phyloP scores from a whole-genome alignment of 2,329 filamentous ascomycete species.

The Aspergillus texensis region DNA sequence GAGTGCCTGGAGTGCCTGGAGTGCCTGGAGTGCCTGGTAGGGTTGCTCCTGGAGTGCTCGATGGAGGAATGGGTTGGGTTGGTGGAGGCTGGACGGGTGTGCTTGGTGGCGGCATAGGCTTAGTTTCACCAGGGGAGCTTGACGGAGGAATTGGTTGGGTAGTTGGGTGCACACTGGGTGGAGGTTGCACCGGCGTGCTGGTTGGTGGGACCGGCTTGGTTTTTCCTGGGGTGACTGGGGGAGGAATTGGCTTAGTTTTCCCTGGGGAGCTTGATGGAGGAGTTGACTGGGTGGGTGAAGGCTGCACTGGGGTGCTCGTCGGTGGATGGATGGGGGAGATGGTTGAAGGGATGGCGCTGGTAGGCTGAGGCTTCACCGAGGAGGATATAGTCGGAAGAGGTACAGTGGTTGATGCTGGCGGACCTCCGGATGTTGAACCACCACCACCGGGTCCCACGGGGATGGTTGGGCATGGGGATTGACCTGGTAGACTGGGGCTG shows the following conservation, averaged over 20 bases:
- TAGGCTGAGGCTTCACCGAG: not conserved
- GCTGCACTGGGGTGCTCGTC: not conserved
- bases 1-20: no score
- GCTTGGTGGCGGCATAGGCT: no score
- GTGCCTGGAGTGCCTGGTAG: no score
- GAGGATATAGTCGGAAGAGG: not conserved
- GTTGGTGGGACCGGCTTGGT: not conserved
- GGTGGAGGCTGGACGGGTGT: no score
- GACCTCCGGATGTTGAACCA: not conserved
- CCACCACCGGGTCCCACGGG: not conserved
- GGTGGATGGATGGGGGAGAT: not conserved
- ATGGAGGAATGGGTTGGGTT: no score
- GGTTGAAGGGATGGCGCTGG: not conserved
- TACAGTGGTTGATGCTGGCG: not conserved
- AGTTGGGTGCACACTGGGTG: not conserved
- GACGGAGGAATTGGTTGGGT: no score
- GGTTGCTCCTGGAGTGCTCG: no score
- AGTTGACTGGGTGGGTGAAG: not conserved
- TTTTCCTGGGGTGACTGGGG: not conserved
- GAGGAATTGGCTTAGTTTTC: not conserved
- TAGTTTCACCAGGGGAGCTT: no score
- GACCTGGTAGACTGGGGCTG: not conserved
- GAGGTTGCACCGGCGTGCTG: not conserved
- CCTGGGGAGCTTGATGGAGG: no score
- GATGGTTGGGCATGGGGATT: not conserved